phyloP scores from a whole-genome alignment of 768 basidiomycete genomes.

The Trametes cubensis region DNA sequence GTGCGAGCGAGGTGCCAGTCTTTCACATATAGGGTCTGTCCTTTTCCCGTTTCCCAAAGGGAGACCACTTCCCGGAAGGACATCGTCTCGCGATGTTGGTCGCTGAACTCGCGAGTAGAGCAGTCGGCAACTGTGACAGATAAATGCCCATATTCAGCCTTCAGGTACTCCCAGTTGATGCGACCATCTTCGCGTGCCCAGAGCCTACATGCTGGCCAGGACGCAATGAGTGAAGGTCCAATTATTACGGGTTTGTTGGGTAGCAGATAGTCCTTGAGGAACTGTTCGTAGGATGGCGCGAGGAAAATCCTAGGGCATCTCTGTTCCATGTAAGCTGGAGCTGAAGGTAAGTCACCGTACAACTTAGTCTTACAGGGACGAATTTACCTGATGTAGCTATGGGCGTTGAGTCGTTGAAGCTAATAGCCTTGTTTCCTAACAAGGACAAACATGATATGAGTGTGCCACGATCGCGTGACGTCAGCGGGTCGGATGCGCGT shows the following conservation, averaged over 20 bases:
- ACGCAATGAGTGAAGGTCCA: slow-evolving; percentile 22
- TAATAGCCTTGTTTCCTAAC: slow-evolving; percentile 21
- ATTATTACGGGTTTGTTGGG: slow-evolving; percentile 32
- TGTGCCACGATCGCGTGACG: slow-evolving; percentile 4
- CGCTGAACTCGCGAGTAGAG: slow-evolving; percentile 29
- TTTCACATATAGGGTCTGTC: slow-evolving; percentile 31
- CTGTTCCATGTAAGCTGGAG: not conserved
- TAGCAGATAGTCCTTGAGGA: slow-evolving; percentile 26
- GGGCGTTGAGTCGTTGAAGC: slow-evolving; percentile 14
- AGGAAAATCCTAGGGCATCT: slow-evolving; percentile 2
- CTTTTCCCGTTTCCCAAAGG: slow-evolving; percentile 26
- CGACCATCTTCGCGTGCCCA: slow-evolving; percentile 19
- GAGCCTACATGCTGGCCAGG: slow-evolving; percentile 25
- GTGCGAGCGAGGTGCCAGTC: slow-evolving; percentile 35
- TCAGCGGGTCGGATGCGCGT: not conserved
- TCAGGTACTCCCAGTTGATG: slow-evolving; percentile 29
- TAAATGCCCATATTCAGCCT: slow-evolving; percentile 23
- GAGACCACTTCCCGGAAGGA: slow-evolving; percentile 28
- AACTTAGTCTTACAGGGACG: too few relatives aligned
- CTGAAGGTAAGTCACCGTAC: not conserved
- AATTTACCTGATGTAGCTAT: too few relatives aligned
- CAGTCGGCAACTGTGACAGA: slow-evolving; percentile 33
- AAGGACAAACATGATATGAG: slow-evolving; percentile 1
- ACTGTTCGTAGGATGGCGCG: slow-evolving; percentile 26
- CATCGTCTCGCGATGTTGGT: slow-evolving; percentile 27